Evolutionary conservation across 2,329 filamentous ascomycete genomes (phyloP), one percentile per base, ranked within the genome.

Genomic region (Aspergillus floridensis): DNA sequence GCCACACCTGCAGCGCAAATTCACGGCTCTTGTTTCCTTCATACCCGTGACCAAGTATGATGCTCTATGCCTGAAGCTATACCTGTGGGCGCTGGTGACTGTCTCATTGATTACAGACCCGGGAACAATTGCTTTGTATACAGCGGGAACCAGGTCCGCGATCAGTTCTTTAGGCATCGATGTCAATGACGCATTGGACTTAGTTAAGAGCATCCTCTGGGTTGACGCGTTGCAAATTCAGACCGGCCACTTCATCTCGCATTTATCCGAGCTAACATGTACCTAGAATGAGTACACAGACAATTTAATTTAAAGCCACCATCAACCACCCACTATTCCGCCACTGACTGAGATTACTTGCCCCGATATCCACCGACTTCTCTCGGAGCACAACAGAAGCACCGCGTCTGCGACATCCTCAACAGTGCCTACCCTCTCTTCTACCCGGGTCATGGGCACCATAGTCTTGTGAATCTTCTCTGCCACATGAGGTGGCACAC

Each of bases 311-410:
- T 14, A 2, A 22, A 24, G 4, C 4, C 29, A 6, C 14, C 10
- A n/a, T 47, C n/a, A 54, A 44, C 52, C 52, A 32, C 52, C 52
- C 26, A 54, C 52, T 31, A 54, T 54, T n/a, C 58, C 58, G 4
- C 58, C 58, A 53, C 58, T 60, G 22, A 53, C 58, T 14, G 58
- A 60, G 35, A 60, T 44, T 7, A 57, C 24, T 32, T 60, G 58
- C n/a, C 58, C 58, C 2, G 58, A 57, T 29, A 60, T 57, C 58
- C 58, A 60, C 12, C 58, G 49, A 44, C 54, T 57, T 48, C 38
- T 44, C 44, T 60, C 58, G 21, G 38, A 19, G n/a, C 38, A 50
- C 46, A 60, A 29, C 22, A 52, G 29, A 4, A 60, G 41, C 41
- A 60, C 58, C 24, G 46, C 54, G 10, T 52, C 49, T 16, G 58